These are phyloP conservation scores for Graphilbum fragrans DNA, from an alignment of 2,329 filamentous ascomycete genomes.

Conservation along the genomic window DNA sequence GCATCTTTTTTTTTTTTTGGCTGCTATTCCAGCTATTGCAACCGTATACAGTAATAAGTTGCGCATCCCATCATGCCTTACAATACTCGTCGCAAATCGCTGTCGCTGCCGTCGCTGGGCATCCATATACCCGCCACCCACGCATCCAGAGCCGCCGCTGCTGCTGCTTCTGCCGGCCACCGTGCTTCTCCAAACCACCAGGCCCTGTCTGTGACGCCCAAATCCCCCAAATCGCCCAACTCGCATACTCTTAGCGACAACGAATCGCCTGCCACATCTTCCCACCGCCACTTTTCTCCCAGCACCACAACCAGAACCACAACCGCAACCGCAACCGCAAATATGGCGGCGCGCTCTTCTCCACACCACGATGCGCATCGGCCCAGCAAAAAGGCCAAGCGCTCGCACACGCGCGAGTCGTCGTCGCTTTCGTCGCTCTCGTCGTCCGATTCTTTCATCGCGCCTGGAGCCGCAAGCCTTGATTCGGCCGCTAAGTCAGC, in stretches of 20 bases:
- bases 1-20: not conserved
- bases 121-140: conserved; percentile 64
- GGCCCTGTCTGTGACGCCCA: not conserved
- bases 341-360: not conserved
- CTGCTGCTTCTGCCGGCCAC: not conserved
- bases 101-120: conserved; percentile 84
- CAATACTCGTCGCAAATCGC: conserved; percentile 91
- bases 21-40: not conserved
- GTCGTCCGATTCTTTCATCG: conserved; percentile 12
- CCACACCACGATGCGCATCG: conserved; percentile 17
- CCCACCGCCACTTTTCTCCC: conserved; percentile 8
- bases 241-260: too few species aligned
- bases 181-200: not conserved
- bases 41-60: not conserved
- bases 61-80: conserved; percentile 57
- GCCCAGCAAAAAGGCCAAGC: conserved; percentile 60
- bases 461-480: conserved; percentile 19
- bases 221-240: too few species aligned
- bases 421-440: not conserved
- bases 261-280: not conserved
- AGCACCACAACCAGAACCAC: conserved; percentile 19
- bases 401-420: conserved; percentile 48
- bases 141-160: conserved; percentile 1
- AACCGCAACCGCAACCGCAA: conserved; percentile 14
- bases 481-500: conserved; percentile 5